Percentiles rank a stretch among this genome's conserved stretches.
phyloP scores from a whole-genome alignment of 2,329 filamentous ascomycete species.

The Nothopassalora personata region DNA sequence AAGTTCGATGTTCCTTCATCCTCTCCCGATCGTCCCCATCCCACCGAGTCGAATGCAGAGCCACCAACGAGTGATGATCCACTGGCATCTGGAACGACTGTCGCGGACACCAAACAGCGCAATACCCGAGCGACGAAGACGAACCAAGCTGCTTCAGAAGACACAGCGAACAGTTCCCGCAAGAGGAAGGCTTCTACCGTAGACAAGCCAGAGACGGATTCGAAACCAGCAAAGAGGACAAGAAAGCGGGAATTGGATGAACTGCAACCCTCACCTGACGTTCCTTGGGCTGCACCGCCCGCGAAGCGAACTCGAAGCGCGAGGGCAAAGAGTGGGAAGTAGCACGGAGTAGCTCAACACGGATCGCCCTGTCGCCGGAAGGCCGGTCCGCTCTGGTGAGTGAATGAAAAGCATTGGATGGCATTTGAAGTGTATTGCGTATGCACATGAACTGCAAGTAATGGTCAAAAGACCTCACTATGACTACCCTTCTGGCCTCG shows the following conservation, averaged over 20 bases:
- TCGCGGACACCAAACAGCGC: not conserved
- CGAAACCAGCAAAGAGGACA: constrained; percentile 7
- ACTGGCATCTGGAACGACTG: constrained; percentile 5
- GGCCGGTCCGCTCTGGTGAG: not conserved
- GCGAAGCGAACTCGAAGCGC: constrained; percentile 21
- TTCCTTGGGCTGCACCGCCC: constrained; percentile 8
- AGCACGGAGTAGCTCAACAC: too few relatives aligned
- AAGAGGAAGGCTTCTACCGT: constrained; percentile 10
- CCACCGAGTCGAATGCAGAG: not conserved
- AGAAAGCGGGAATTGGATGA: constrained; percentile 8
- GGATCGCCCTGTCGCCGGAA: too few relatives aligned
- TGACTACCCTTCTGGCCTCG: too few relatives aligned
- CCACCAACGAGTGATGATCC: constrained; percentile 9
- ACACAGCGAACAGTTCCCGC: not conserved
- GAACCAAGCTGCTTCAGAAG: constrained; percentile 5
- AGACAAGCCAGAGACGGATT: constrained; percentile 1
- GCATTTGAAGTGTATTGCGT: not conserved
- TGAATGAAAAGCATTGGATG: not conserved
- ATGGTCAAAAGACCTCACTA: not conserved
- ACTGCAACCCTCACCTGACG: constrained; percentile 2
- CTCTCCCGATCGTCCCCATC: not conserved
- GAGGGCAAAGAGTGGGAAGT: constrained; percentile 17
- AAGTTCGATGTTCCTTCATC: constrained; percentile 12
- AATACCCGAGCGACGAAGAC: not conserved
- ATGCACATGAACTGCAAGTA: not conserved